Base-by-base conservation (phyloP, 208 protist genomes). In the Leptomonas seymouri region DNA sequence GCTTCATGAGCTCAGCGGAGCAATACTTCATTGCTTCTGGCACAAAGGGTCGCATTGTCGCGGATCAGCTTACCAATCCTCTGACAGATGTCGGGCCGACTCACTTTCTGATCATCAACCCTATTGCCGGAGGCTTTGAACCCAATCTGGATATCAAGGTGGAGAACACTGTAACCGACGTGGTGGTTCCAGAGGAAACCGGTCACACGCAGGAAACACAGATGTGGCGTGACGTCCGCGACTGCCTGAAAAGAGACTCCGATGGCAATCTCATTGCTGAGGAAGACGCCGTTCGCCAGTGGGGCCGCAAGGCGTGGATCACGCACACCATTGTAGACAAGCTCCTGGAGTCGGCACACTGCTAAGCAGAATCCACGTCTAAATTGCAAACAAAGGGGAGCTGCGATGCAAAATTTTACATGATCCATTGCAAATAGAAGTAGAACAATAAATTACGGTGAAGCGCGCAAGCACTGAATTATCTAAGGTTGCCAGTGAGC, bases 181-280 rank as follows among this genome's bases (percentile, higher is more conserved):
- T 84, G 31, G 70, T 68, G 54, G 80, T 89, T 48, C 65, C 81
- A 9, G 53, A 77, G 21, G 83, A 89, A 42, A 71, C 78, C 6
- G 76, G 76, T 3, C 67, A 74, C 45, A 41, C 67, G 50, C 81
- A 89, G 76, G 78, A 87, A 46, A 71, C 72, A 9, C 74, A 81
- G 59, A 89, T 92, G 76, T 86, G 86, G 79, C 78, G 78, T 20
- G 65, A 92, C 57, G 74, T 89, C 27, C 51, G 59, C 3, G 62
- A 73, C 39, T 67, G 56, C 48, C 46, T 89, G 15, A 41, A 41
- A 20, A 39, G 21, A 27, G 69, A 72, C 23, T 57, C 49, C 7
- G 54, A 76, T 28, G 76, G 66, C 45, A 44, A 31, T 18, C 57
- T 85, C 9, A 27, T 80, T 3, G 82, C 73, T 2, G 39, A 67